These are phyloP conservation scores for Aquilaria agallochum DNA, from an alignment of 441 rosid species.

Conservation along the genomic window DNA sequence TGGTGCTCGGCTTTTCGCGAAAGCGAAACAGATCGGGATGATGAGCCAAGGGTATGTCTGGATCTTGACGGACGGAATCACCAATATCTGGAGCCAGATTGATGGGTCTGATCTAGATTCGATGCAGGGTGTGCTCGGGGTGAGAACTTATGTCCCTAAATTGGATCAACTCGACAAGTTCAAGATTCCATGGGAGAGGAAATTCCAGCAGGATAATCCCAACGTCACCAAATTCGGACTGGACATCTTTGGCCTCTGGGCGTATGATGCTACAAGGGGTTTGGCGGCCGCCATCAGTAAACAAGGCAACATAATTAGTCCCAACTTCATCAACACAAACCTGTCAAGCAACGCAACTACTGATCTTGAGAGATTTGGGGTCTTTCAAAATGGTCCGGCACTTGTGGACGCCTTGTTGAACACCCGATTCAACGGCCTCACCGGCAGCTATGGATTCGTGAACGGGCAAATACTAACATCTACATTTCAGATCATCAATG, in stretches of 20 bases:
- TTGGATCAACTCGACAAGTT: constrained; percentile 16
- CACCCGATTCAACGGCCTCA: constrained; percentile 10
- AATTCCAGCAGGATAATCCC: background rate
- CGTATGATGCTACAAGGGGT: constrained; percentile 21
- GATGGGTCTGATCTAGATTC: constrained; percentile 7
- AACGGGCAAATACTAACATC: constrained; percentile 8
- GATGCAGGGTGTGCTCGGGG: constrained; percentile 31
- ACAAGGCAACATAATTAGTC: background rate
- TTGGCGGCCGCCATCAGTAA: too few relatives aligned
- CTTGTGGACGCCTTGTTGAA: background rate
- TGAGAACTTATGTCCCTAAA: constrained; percentile 15
- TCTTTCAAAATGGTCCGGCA: background rate
- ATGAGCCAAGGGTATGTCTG: constrained; percentile 25
- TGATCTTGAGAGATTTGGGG: background rate
- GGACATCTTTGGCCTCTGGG: constrained; percentile 26
- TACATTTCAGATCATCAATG: constrained; percentile 18
- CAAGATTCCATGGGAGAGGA: constrained; percentile 19
- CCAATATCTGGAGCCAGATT: constrained; percentile 11
- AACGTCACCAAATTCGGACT: background rate
- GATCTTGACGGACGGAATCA: constrained; percentile 24
- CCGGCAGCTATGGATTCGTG: constrained; percentile 14
- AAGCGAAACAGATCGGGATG: constrained; percentile 25
- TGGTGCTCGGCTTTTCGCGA: constrained; percentile 17
- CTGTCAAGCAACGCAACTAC: background rate
- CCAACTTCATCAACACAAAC: background rate